Evolutionary conservation across 305 asterid species (phyloP).

Genomic region (Fraxinus sp.): DNA sequence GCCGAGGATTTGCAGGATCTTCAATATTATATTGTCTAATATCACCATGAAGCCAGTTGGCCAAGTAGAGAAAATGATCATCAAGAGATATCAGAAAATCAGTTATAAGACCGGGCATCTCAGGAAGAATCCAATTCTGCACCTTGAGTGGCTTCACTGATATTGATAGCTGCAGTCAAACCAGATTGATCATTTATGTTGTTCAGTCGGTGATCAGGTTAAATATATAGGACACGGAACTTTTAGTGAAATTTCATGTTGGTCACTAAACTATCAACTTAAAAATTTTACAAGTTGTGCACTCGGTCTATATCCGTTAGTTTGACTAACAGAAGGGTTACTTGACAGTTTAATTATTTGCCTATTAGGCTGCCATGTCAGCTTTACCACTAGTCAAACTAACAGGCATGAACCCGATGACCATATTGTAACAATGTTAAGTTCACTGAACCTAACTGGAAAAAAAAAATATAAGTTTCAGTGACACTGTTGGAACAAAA

Average conservation of each 20-base stretch:
- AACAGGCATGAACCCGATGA: background rate
- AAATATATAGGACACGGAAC: background rate
- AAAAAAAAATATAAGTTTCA: background rate
- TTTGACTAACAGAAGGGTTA: background rate
- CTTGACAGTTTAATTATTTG: background rate
- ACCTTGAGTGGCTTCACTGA: conserved; percentile 84
- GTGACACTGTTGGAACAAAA: background rate
- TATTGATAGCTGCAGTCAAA: conserved; percentile 46
- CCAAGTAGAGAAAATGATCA: conserved; percentile 84
- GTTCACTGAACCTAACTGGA: background rate
- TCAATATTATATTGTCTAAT: conserved; percentile 82
- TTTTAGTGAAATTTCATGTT: background rate
- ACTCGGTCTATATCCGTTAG: background rate
- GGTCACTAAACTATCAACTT: background rate
- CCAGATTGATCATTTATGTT: background rate
- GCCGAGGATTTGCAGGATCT: conserved; percentile 66
- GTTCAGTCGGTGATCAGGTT: background rate
- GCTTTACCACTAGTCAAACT: background rate
- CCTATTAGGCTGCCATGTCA: background rate
- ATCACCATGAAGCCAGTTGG: conserved; percentile 99
- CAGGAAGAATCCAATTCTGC: conserved; percentile 95
- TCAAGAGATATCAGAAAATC: conserved; percentile 90
- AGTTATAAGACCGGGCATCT: conserved; percentile 95
- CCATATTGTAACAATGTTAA: background rate
- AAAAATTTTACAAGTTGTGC: background rate